Conservation (phyloP, 345 rosid species). For the Populus euphratica region DNA sequence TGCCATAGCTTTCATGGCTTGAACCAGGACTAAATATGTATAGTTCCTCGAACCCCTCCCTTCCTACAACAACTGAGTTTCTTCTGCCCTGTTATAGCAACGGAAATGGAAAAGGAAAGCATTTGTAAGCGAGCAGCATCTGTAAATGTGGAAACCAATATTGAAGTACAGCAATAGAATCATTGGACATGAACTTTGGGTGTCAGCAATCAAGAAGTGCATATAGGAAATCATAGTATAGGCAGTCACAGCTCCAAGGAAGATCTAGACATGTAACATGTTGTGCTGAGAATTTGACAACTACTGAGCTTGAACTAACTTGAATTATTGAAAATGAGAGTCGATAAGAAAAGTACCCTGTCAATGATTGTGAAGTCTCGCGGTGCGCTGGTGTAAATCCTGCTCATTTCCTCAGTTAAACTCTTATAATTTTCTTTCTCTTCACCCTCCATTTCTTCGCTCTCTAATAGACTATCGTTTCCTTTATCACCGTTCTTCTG, state of each 20-base stretch:
- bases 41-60: conserved; percentile 68
- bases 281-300: not conserved
- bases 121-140: not conserved
- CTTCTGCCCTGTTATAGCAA: conserved; percentile 60
- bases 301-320: not conserved
- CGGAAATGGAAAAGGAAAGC: not conserved
- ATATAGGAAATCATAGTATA: no score
- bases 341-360: conserved; percentile 43
- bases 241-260: not conserved
- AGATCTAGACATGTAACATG: not conserved
- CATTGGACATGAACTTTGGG: no score
- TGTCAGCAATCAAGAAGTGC: no score
- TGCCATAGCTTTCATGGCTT: conserved; percentile 54
- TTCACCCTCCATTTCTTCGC: conserved; percentile 45
- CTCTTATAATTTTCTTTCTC: conserved; percentile 65
- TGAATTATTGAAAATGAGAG: not conserved
- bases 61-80: conserved; percentile 64
- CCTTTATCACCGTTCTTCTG: conserved; percentile 10
- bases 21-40: conserved; percentile 88
- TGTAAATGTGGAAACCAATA: not conserved
- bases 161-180: no score
- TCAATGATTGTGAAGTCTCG: conserved; percentile 60
- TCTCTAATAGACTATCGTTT: not conserved
- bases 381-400: conserved; percentile 74
- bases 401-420: conserved; percentile 62